Base-by-base conservation (phyloP, 345 rosid genomes). In the Euphorbia pulcherrima region DNA sequence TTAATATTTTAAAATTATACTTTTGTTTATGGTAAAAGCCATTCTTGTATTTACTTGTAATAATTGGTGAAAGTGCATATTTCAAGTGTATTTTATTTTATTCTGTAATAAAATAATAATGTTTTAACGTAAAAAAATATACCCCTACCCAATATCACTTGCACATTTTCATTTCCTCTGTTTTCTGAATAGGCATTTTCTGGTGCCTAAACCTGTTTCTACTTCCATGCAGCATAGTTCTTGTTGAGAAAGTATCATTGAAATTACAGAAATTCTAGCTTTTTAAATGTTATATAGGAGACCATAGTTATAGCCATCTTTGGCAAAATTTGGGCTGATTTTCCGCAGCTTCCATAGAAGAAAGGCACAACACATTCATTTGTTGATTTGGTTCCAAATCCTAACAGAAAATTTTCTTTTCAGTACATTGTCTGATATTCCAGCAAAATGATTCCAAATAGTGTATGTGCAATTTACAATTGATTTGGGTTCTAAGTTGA, bases 401-500 rank as follows among this genome's bases (percentile, higher is more conserved):
- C n/a, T n/a, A 13, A 1, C 2, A 20, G 20, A 41, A 44, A 21
- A n/a, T n/a, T n/a, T n/a, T 6, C 26, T 33, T n/a, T 48, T 35
- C 30, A 26, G 12, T 21, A 58, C 3, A 59, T 24, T 67, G 62
- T 44, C 58, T 14, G 35, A 23, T 54, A 1, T 51, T 12, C 24
- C 65, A 29, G 13, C 30, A 58, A 58, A 24, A 50, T 59, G 18
- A 30, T 50, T 27, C 1, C 37, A 35, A 26, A 59, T 37, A 20
- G 11, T 26, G 5, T 10, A 4, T 28, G 50, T 44, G 50, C 17
- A 44, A 44, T 44, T 10, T 44, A 30, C 37, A 5, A 63, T 62
- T 57, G 33, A 66, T 71, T 55, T 55, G 71, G 69, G 71, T 69
- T 60, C 80, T 61, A 61, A 71, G 74, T 59, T 67, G 72, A 52